Evolutionary conservation across 306 rosid species (phyloP).

Genomic region (Sicyos edulis): DNA sequence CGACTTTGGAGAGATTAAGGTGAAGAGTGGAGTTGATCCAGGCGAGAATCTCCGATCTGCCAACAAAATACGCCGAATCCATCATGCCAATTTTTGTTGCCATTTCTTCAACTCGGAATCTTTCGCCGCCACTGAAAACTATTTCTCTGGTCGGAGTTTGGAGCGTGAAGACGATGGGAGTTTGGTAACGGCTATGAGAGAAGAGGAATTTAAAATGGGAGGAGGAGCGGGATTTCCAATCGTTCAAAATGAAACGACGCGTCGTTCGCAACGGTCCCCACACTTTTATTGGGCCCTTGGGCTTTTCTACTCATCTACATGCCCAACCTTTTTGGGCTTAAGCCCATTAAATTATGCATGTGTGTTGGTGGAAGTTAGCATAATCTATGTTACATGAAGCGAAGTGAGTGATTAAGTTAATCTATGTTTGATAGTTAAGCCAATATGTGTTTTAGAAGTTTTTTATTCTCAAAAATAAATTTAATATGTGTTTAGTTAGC

Average conservation of each 20-base stretch:
- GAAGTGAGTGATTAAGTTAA: no score
- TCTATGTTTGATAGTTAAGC: no score
- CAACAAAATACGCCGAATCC: slow-evolving; percentile 94
- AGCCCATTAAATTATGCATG: no score
- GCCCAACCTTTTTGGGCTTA: background rate
- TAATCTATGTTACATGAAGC: no score
- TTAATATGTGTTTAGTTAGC: no score
- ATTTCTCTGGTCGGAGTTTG: no score
- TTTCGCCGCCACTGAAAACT: background rate
- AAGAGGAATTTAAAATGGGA: slow-evolving; percentile 21
- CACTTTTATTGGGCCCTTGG: background rate
- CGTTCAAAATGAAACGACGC: slow-evolving; percentile 29
- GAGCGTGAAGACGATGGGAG: background rate
- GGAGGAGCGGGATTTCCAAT: slow-evolving; percentile 52
- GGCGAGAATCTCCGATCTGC: slow-evolving; percentile 81
- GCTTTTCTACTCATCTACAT: background rate
- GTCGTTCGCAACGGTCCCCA: background rate
- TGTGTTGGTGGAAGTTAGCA: no score
- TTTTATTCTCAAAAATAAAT: no score
- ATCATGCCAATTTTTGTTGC: slow-evolving; percentile 89
- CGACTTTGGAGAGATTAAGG: slow-evolving; percentile 83
- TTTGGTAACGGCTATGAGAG: background rate
- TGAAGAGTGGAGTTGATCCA: slow-evolving; percentile 95
- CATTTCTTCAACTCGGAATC: slow-evolving; percentile 29
- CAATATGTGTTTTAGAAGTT: no score